Base-by-base conservation (phyloP, 2,329 filamentous ascomycete species). In the Fusarium staphyleae region DNA sequence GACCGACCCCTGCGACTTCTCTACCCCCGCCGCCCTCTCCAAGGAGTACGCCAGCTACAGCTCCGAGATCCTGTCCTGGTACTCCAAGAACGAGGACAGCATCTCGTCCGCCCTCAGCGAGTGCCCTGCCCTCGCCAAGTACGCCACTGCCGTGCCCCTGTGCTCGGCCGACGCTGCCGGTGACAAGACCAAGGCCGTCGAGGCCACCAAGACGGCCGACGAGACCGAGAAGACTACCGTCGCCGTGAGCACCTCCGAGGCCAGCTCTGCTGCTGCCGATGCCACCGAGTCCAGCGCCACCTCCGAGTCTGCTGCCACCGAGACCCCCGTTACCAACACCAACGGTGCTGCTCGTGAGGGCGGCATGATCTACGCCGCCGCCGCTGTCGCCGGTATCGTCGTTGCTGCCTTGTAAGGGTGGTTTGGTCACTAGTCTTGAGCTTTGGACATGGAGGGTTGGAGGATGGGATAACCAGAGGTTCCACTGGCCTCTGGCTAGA, bases 1-100 rank as follows among this genome's bases (percentile, higher is more conserved):
- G 45, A 66, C 68, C 44, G 66, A 74, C 66, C 58, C 66, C 3
- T 75, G 74, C 71, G 15, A 50, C 56, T 67, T 70, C 66, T 66
- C 50, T 48, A 49, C 66, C 6, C 70, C 74, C n/a, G 32, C 55
- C 16, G 66, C 62, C 61, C 67, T 75, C 29, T 67, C 57, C 61
- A 59, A 51, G 24, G 59, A 70, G 34, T 74, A 70, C 65, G 52
- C 60, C 18, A 65, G 60, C 54, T 76, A 74, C 69, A 68, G 59
- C 59, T 63, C 61, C 42, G 47, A 69, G 55, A 48, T 71, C 28
- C 15, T 57, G 9, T 65, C 60, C 2, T 76, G 74, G 73, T 69
- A 68, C 63, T 48, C 48, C 15, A 35, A 55, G 29, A 64, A 72
- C 67, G 40, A 58, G 51, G 60, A 56, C 44, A 58, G 67, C 26